phyloP scores from a whole-genome alignment of 179 eudicot species.

The Patellifolia procumbens region DNA sequence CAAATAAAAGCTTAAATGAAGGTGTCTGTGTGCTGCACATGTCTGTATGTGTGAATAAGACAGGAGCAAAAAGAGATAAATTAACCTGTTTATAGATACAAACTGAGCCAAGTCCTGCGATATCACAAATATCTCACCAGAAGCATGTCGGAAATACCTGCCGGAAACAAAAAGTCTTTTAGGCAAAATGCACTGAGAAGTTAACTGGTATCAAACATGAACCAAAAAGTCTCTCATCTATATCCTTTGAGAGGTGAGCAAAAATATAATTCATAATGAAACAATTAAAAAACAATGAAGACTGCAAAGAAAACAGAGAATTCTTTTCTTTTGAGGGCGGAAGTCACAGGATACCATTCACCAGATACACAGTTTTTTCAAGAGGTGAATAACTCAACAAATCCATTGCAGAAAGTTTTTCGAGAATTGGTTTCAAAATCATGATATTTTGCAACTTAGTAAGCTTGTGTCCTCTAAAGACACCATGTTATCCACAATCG shows the following conservation, averaged over 20 bases:
- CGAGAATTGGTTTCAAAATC: background rate
- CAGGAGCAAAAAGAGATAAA: background rate
- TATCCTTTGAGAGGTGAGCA: background rate
- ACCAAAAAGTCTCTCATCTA: background rate
- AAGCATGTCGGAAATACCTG: constrained; percentile 92
- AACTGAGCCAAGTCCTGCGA: constrained; percentile 82
- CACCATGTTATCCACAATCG: background rate
- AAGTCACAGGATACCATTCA: no score
- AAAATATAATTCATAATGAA: background rate
- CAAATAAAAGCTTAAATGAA: background rate
- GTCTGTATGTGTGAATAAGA: background rate
- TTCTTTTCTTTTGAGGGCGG: background rate
- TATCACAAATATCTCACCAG: constrained; percentile 77
- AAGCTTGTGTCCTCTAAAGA: background rate
- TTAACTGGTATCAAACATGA: background rate
- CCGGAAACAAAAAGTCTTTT: constrained; percentile 18
- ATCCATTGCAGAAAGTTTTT: background rate
- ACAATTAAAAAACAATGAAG: background rate
- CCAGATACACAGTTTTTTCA: background rate
- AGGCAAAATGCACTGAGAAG: background rate
- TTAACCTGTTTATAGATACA: constrained; percentile 76
- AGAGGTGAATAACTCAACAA: background rate
- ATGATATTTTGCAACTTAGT: background rate
- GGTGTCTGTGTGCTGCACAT: background rate
- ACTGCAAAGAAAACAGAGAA: background rate